Percentiles rank a stretch among this genome's conserved stretches.
Evolutionary conservation across 345 rosid species (phyloP).

Genomic region (Lepidium didymum): DNA sequence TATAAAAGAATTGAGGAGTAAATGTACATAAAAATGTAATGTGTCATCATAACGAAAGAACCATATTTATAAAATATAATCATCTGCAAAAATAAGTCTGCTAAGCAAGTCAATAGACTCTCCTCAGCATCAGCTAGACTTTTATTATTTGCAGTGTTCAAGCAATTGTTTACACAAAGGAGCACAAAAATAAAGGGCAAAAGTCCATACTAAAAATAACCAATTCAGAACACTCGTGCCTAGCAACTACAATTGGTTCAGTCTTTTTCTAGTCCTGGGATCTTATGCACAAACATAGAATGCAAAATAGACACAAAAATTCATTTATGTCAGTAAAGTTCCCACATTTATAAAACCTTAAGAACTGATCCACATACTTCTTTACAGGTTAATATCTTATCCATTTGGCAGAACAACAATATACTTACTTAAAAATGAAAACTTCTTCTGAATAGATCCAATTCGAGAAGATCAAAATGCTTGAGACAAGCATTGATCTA

Average conservation of each 20-base stretch:
- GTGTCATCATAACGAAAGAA: no score
- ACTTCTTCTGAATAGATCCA: not conserved
- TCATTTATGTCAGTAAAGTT: not conserved
- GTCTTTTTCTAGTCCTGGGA: not conserved
- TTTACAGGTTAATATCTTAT: not conserved
- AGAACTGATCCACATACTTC: no score
- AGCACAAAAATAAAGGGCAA: slow-evolving; percentile 86
- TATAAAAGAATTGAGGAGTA: no score
- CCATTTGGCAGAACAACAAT: not conserved
- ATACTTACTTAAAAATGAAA: not conserved
- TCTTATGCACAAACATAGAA: not conserved
- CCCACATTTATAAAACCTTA: not conserved
- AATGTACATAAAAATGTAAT: no score
- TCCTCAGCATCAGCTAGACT: slow-evolving; percentile 62
- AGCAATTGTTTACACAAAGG: slow-evolving; percentile 87
- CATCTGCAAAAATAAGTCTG: slow-evolving; percentile 83
- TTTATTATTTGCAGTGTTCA: slow-evolving; percentile 57
- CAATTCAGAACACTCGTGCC: not conserved
- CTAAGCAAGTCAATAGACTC: slow-evolving; percentile 82
- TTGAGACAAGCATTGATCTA: not conserved
- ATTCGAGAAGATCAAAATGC: not conserved
- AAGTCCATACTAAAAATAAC: not conserved
- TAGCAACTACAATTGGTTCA: not conserved
- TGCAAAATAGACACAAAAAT: not conserved
- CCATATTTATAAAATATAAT: not conserved